Evolutionary conservation across 1,284 basidiomycete species (phyloP), one percentile per base, ranked within the genome.

Genomic region (Boletus smithii): DNA sequence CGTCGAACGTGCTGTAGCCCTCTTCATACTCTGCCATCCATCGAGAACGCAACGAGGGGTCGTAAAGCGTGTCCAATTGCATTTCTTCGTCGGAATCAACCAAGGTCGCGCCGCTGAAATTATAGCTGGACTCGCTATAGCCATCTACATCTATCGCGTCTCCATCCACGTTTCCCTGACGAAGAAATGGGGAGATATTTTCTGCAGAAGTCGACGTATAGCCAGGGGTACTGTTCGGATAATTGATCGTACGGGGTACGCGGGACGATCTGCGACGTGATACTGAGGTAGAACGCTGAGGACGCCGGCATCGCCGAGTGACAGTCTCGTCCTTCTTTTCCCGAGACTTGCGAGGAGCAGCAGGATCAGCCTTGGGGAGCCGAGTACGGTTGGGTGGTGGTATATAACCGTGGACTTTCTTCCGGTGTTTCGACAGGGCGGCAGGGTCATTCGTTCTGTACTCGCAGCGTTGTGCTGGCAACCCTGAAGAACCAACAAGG

Each of bases 361-460:
- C 8, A 8, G 41, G 17, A 14, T 14, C 7, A 13, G 2, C 18
- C n/a, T 17, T 55, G 23, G 18, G 1, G 17, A 8, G 26, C 10
- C 41, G 35, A 34, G 35, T 16, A 18, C 58, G 63, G 18, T 29
- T 36, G 2, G 36, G 20, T 5, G 42, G 49, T 4, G 56, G 56
- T 6, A 60, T 33, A 29, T 68, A 53, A 2, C 47, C 54, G n/a
- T 67, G 64, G 5, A 18, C 18, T 13, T 35, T 44, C 33, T 63
- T 62, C 1, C 66, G 56, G 35, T 68, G 64, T 36, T 46, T 65
- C 2, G 65, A 53, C 14, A 65, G 41, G 29, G 59, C 51, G 0
- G 65, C 63, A 2, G 66, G 66, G 26, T 68, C 66, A 4, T 54
- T 40, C 1, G 62, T 64, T 37, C 33, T 48, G 36, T 53, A 68